Base-by-base conservation (phyloP, 2,329 filamentous ascomycete genomes). In the Atkinsonella hypoxylon region DNA sequence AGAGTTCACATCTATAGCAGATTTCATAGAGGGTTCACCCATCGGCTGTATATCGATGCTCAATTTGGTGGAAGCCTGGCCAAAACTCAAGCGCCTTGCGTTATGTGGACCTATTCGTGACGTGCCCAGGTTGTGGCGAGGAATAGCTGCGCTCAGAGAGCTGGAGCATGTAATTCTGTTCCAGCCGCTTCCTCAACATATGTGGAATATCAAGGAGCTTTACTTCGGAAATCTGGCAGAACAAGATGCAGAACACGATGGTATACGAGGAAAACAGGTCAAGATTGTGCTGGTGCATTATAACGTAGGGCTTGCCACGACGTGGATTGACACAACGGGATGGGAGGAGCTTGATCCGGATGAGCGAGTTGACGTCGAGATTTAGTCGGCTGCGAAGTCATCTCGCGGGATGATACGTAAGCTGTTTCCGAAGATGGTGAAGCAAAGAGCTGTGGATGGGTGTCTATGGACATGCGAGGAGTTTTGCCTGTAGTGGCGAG, bases 81-180 rank as follows among this genome's bases (percentile, higher is more conserved):
- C 66, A 8, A 62, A 65, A 4, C 61, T 77, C 22, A 61, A 61
- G 58, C 64, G 64, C 2, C 59, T 77, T 15, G 68, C 66, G 38
- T 61, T 77, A 17, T 75, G 73, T 53, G 67, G 67, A 20, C 67
- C 62, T 12, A 64, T 65, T 10, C 30, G 65, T 3, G 62, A 67
- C 53, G 64, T 63, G 10, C 63, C 67, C 50, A 63, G 59, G 60
- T 61, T 72, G 32, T 72, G 68, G 68, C 61, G 59, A 55, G 62
- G 64, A 45, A 59, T 74, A 47, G 67, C 66, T 15, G 60, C 60
- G 32, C 60, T 71, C 51, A 53, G 62, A 7, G 54, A 59, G 32
- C 58, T 77, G 40, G 63, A 69, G 30, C 68, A 67, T 12, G 59
- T 76, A 4, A 66, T 76, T 10, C 59, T 77, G 20, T 70, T 70